Base-by-base conservation (phyloP, 352 stramenopile genomes). In the Globisporangium spinosum region DNA sequence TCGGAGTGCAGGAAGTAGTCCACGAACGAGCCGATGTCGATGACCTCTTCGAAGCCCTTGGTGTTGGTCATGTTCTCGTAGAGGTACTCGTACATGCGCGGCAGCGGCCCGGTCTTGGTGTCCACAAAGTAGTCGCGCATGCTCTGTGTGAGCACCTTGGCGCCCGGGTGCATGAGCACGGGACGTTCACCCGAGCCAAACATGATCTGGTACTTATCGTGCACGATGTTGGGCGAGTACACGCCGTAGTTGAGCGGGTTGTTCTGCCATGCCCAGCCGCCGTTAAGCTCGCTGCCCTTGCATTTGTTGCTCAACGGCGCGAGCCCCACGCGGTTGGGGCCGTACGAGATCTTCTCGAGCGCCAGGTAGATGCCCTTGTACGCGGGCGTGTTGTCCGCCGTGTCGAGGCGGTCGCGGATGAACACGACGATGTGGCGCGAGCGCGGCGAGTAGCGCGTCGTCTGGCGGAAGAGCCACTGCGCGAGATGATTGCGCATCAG, bases 231-330 rank as follows among this genome's bases (percentile, higher is more conserved):
- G 0, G 83, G 81, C 62, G 81, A 70, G 59, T 70, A 70, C 20
- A 66, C 59, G n/a, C 65, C 65, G 38, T 70, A 70, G 56, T 90
- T 91, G 0, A 83, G 78, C 54, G 81, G 87, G 59, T 94, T 80
- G 66, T 91, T 91, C 65, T 89, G 81, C 86, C 86, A 94, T 55
- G 84, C 84, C 86, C 86, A 94, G 34, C 86, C 86, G 17, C 86
- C 86, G 15, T 66, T 79, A 62, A 91, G 49, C 20, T 88, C 79
- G n/a, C 77, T 69, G 1, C 76, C 73, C 2, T 69, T 71, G 63
- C 83, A 92, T 8, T 65, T 38, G 1, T 74, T 49, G 58, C 88
- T 67, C 61, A 93, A 79, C 8, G 71, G 69, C 17, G 86, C 83
- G 12, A 94, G 67, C 6, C 82, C 79, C 6, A 91, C 80, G 32